Evolutionary conservation across 2,329 filamentous ascomycete species (phyloP), one percentile per base, ranked within the genome.

Genomic region (Sordariomycetes sp.): DNA sequence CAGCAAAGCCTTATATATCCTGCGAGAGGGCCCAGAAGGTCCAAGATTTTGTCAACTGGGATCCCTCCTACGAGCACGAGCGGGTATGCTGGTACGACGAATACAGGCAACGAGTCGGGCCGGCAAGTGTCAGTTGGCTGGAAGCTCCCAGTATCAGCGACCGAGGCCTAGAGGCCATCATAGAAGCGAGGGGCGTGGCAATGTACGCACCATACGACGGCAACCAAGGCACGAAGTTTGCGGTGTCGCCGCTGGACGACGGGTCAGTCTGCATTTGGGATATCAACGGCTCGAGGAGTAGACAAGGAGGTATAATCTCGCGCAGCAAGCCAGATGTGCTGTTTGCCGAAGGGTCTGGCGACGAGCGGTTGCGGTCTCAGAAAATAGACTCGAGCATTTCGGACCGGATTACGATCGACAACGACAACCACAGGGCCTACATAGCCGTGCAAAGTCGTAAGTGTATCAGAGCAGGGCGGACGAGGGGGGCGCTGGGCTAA

Each of bases 221-320:
- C 14, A 64, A 72, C 17, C 64, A 70, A 12, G 61, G 58, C 20
- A 60, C 59, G 4, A 41, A 68, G 40, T 64, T 79, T 35, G 77
- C 85, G 0, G 70, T 94, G 12, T 80, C 82, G 1, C 86, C 87
- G 3, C 63, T 94, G 7, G 86, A 93, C 38, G 85, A 95, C 50
- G 87, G 87, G 1, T 86, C 84, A 33, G 71, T 95, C n/a, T 85
- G 81, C 45, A 59, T 94, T 6, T 95, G 87, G 87, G 83, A 94
- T 49, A 63, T 85, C 33, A 75, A 70, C 35, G 72, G 71, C 2
- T 70, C 66, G 20, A 60, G 61, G 31, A 58, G 57, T 5, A 64
- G 52, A 41, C 71, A 68, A 42, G 82, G 84, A 3, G 71, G 66
- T 3, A 72, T 92, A 21, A 44, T 84, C 9, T 76, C 72, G 1